Evolutionary conservation across 306 rosid species (phyloP), one percentile per base, ranked within the genome.

Genomic region (Quercus berberidifolia): DNA sequence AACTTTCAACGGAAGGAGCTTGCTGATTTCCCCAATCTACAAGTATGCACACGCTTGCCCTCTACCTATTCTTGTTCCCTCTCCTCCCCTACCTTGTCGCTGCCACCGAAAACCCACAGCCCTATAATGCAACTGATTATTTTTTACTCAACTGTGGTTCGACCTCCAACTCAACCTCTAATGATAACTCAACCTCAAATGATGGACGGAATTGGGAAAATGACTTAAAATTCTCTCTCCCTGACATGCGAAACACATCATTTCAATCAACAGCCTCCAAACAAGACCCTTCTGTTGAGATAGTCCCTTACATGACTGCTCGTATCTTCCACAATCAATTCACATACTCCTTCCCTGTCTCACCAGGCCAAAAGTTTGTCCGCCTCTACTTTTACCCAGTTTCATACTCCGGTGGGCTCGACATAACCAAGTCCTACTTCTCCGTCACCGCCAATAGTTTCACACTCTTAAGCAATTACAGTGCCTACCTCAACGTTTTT

Each of bases 381-480:
- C 72, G 84, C 3, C 57, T 83, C 38, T 19, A 80, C 21, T 76
- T 80, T 73, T 9, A 55, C 76, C 19, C 81, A 33, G 55, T 33
- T 23, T 5, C 18, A 0, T 33, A 65, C 19, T 9, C 18, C 0
- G 46, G 10, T 38, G 1, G 35, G 54, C 73, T 76, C 3, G 64
- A 79, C 4, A 56, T 21, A 51, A 55, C 55, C 20, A 55, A 31
- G 3, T 75, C 79, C 20, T 20, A 71, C 30, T 84, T 84, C 75
- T 71, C 78, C 0, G 81, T 84, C 18, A 65, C 14, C 10, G 51
- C 71, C 4, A 64, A 35, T 6, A 38, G 11, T 7, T 73, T 38
- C 64, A 72, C 84, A 5, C 76, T 80, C 15, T 78, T 84, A 1
- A 28, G 12, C 5, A 38, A 84, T 23, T 80, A 65, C 69, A 80